Evolutionary conservation across 768 basidiomycete species (phyloP).

Genomic region (Pleurotus platypus): DNA sequence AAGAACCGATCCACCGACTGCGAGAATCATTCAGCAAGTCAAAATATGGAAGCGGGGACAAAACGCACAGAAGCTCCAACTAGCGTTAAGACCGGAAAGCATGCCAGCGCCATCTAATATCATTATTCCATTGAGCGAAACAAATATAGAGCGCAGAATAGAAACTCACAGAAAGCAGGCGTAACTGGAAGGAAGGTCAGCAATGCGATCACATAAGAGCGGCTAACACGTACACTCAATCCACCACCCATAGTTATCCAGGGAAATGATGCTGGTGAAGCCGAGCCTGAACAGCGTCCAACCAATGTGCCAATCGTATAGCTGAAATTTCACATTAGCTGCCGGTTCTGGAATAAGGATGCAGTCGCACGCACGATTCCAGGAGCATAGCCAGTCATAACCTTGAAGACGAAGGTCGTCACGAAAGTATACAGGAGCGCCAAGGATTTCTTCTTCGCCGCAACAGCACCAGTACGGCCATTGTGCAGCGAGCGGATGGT

Average conservation of each 20-base stretch:
- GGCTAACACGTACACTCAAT: constrained; percentile 40
- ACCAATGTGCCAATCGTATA: constrained; percentile 64
- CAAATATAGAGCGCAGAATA: constrained; percentile 51
- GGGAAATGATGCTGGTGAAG: constrained; percentile 54
- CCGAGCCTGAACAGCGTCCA: constrained; percentile 57
- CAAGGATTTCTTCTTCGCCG: constrained; percentile 54
- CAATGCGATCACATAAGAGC: neutral
- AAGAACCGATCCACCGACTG: constrained; percentile 50
- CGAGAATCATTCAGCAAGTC: constrained; percentile 10
- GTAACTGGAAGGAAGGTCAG: constrained; percentile 27
- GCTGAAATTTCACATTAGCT: constrained; percentile 20
- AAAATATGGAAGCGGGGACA: neutral
- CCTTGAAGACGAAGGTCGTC: constrained; percentile 47
- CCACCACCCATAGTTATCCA: constrained; percentile 59
- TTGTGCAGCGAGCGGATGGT: constrained; percentile 29
- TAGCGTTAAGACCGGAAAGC: constrained; percentile 54
- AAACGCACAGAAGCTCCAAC: constrained; percentile 52
- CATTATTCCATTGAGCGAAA: constrained; percentile 32
- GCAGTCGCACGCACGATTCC: constrained; percentile 39
- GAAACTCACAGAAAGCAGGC: constrained; percentile 59
- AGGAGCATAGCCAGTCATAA: constrained; percentile 54
- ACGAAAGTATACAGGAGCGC: constrained; percentile 44
- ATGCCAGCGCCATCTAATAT: constrained; percentile 42
- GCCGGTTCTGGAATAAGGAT: neutral
- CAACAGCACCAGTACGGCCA: constrained; percentile 42